Evolutionary conservation across 192 early-diverging fungal genomes (phyloP).

Genomic region (Coemansia sp.): DNA sequence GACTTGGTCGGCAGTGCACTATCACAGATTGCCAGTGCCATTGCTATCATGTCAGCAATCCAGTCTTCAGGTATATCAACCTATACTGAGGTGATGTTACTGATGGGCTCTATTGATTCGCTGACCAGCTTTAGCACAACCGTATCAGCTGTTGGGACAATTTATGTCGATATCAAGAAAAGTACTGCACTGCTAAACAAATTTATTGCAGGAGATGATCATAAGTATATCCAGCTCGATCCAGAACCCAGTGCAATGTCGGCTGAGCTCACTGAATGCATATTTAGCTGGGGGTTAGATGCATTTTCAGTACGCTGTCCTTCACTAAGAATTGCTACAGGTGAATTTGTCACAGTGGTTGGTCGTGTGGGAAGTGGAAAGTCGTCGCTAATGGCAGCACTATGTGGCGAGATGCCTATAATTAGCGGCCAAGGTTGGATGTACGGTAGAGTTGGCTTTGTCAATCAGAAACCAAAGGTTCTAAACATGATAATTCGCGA

Average conservation of each 20-base stretch:
- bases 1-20: constrained; percentile 30
- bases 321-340: constrained; percentile 58
- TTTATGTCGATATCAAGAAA: background rate
- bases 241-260: background rate
- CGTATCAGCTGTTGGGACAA: background rate
- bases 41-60: constrained; percentile 60
- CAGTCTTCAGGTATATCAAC: constrained; percentile 17
- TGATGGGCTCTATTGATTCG: constrained; percentile 24
- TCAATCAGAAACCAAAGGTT: constrained; percentile 45
- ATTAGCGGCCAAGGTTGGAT: constrained; percentile 63
- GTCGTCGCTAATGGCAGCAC: constrained; percentile 59
- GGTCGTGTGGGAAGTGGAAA: constrained; percentile 83
- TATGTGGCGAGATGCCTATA: constrained; percentile 86
- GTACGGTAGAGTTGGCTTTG: constrained; percentile 57
- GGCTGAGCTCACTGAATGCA: constrained; percentile 20
- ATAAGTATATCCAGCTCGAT: background rate
- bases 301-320: constrained; percentile 61
- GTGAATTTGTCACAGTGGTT: constrained; percentile 76
- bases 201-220: background rate
- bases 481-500: constrained; percentile 47
- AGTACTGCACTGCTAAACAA: constrained; percentile 2
- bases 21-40: constrained; percentile 57
- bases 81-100: constrained; percentile 14
- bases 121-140: constrained; percentile 12
- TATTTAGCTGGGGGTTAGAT: constrained; percentile 27